phyloP scores from a whole-genome alignment of 257 asterid species.

The Paraleonurus japonicus region DNA sequence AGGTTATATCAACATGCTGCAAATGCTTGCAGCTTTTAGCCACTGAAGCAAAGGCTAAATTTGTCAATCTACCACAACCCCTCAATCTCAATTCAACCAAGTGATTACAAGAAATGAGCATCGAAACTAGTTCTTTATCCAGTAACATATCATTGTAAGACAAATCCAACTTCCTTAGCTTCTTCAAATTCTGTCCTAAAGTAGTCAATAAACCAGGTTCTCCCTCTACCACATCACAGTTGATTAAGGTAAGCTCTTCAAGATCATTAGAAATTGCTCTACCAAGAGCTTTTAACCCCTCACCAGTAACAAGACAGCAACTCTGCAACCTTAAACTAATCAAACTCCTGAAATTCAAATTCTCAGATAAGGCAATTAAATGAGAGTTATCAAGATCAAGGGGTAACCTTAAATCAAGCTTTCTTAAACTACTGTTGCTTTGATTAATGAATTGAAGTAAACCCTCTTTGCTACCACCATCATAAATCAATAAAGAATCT shows the following conservation, averaged over 20 bases:
- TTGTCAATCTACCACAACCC: conserved; percentile 56
- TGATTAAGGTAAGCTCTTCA: conserved; percentile 62
- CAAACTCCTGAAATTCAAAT: conserved; percentile 50
- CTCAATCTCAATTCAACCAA: conserved; percentile 66
- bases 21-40: conserved; percentile 47
- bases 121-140: conserved; percentile 62
- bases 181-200: conserved; percentile 65
- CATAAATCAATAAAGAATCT: conserved; percentile 53
- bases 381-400: conserved; percentile 76
- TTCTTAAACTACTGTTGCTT: conserved; percentile 40
- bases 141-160: conserved; percentile 63
- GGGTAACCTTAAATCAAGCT: conserved; percentile 68
- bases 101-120: conserved; percentile 59
- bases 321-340: conserved; percentile 60
- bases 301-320: conserved; percentile 68
- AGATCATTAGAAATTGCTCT: conserved; percentile 36
- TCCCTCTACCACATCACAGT: conserved; percentile 63
- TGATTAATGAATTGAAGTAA: conserved; percentile 59
- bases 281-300: conserved; percentile 53
- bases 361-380: conserved; percentile 53
- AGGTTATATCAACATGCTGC: conserved; percentile 47
- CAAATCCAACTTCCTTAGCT: conserved; percentile 61
- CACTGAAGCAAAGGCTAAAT: conserved; percentile 27
- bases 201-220: conserved; percentile 62
- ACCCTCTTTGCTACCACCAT: conserved; percentile 69